A percentile compares a stretch with the other conserved stretches of the same genome.
Evolutionary conservation across 108 stramenopile species (phyloP).

Genomic region (Skeletonema potamos): DNA sequence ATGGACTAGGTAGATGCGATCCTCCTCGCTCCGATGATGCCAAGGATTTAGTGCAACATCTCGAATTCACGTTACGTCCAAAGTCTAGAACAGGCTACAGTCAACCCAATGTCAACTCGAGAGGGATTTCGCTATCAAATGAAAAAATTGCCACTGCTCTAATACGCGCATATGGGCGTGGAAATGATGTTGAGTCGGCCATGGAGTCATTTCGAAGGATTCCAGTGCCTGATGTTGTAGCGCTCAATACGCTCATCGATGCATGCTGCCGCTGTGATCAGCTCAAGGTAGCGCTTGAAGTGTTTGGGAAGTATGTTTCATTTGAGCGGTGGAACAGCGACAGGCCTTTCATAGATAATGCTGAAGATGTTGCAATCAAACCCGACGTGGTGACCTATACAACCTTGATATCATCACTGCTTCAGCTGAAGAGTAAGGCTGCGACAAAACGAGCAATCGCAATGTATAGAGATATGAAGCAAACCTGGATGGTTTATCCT

Average conservation of each 20-base stretch:
- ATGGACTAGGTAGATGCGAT: conserved; percentile 64
- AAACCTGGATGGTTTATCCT: conserved; percentile 53
- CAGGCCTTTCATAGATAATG: neutral
- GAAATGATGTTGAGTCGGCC: conserved; percentile 55
- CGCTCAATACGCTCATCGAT: conserved; percentile 77
- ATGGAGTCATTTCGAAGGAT: conserved; percentile 52
- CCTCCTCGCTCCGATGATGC: conserved; percentile 69
- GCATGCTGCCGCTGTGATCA: conserved; percentile 57
- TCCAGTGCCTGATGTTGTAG: conserved; percentile 60
- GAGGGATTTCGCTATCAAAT: conserved; percentile 50
- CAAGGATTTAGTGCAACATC: conserved; percentile 49
- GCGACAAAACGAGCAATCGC: conserved; percentile 45
- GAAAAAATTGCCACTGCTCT: conserved; percentile 62
- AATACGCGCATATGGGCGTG: conserved; percentile 60
- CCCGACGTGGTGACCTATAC: conserved; percentile 83
- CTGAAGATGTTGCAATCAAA: neutral
- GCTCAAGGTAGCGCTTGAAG: conserved; percentile 57
- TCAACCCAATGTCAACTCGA: neutral
- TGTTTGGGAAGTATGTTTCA: conserved; percentile 47
- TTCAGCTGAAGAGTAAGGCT: conserved; percentile 51
- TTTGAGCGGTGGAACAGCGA: conserved; percentile 34
- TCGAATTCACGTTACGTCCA: conserved; percentile 19
- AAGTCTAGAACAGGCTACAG: neutral
- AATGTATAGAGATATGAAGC: conserved; percentile 73
- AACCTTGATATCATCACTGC: conserved; percentile 57